Base-by-base conservation (phyloP, 257 asterid species). In the Nicotiana attenuata region DNA sequence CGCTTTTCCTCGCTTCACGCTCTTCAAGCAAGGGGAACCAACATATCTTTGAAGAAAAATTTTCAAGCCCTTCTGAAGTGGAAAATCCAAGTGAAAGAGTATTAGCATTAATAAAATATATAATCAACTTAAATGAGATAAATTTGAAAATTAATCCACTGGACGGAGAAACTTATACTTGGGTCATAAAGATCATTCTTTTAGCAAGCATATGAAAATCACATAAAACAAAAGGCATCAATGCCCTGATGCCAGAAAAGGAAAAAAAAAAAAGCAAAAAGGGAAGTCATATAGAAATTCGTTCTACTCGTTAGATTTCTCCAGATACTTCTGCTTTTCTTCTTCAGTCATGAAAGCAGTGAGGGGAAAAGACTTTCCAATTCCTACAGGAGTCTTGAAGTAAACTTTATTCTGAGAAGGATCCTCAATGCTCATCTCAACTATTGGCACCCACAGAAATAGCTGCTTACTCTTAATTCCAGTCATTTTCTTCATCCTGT, bases 351-450 rank as follows among this genome's bases (percentile, higher is more conserved):
- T 90, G 86, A 91, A 96, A 73, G 93, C 92, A 53, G 92, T 86
- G 29, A 88, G 20, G 3, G 98, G 99, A 81, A 96, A 96, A 65
- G 94, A 89, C 86, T 82, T 91, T 10, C 98, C 98, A 17, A 96
- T 86, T 64, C 98, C 98, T 90, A 94, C n/a, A 0, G 98, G 92
- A 86, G 93, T 94, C 89, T 92, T 96, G 96, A 94, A 96, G 82
- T 89, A 84, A 11, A 94, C 89, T 82, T 90, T 94, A 28, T 89
- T 87, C 3, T 35, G 80, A 24, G 41, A 78, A 75, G 84, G 56
- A 63, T 88, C 93, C 71, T 89, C 96, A 41, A 93, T 80, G 88
- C 97, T 92, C 98, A 96, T 94, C 78, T 96, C 99, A 75, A 88
- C 95, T 7, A 94, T 90, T 0, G 99, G 98, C 81, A 96, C 94